Evolutionary conservation across 202 grass and related monocot species (phyloP), one percentile per base, ranked within the genome.

Genomic region (Sporobolus alterniflorus): DNA sequence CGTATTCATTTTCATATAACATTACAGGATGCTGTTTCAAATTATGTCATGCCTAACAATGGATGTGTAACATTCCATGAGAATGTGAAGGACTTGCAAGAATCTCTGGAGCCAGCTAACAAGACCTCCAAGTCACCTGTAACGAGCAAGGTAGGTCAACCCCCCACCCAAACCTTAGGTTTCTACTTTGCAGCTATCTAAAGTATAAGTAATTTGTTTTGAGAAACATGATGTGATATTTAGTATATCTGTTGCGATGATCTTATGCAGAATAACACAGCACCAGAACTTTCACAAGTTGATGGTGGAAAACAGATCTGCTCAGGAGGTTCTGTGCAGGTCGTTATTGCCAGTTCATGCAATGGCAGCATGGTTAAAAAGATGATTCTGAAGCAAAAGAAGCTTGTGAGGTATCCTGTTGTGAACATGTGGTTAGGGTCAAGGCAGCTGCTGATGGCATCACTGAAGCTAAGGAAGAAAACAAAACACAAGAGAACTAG

Each of bases 401-500:
- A 94, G 67, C 29, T 79, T 82, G 52, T 85, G 57, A 96, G 90
- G 69, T 86, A 79, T 74, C 71, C 86, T 83, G 49, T 88, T 24
- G 74, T 87, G 64, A 93, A 79, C 74, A 82, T 89, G n/a, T 84
- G 81, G 85, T 76, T 92, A 72, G 69, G 87, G 15, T 86, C 89
- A 52, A 96, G 83, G 20, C 75, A 84, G 26, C 39, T 91, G 34
- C 80, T 95, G 62, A 25, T 87, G 16, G 40, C 64, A 61, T 94
- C 87, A 63, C 67, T 86, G 73, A 96, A 78, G 76, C 34, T 75
- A 61, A 75, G 56, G 32, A 93, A 86, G 67, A 89, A 79, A 79
- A 82, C 39, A 13, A 99, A 92, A 74, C 76, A 29, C 28, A 92
- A 92, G 61, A 92, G 77, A 91, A 79, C 44, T 55, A 93, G 77